Base-by-base conservation (phyloP, 352 stramenopile species). In the Blastocystis sp. region DNA sequence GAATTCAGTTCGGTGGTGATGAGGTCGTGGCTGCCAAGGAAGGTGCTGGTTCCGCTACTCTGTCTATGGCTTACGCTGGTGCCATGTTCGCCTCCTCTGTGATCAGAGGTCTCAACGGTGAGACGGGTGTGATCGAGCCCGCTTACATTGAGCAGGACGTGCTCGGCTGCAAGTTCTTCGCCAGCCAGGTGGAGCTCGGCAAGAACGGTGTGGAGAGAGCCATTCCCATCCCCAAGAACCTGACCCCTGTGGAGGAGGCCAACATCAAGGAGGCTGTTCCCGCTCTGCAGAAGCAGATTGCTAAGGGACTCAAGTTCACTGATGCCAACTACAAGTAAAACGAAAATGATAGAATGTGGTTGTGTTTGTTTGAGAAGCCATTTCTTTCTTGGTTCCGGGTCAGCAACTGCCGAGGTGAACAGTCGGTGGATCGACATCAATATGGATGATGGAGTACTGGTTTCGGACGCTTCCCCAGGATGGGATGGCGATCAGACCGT, bases 11-110 rank as follows among this genome's bases (percentile, higher is more conserved):
- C 90, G 95, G 94, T 76, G 95, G 95, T 71, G 94, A 97, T 88
- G 97, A 99, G 92, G 97, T 99, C 62, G 97, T 99, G 61, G 92
- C 96, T 91, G 95, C 95, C 78, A 98, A 91, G 88, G 78, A 61
- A 35, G 90, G 97, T 88, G 94, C 96, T 50, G 97, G 97, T 62
- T 98, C 95, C 90, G 97, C 97, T 85, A 99, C 97, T 79, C 94
- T 99, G 55, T 98, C 95, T 70, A 99, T 99, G 97, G 97, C 97
- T 2, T 99, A 99, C 92, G 97, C 97, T 41, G 97, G 96, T 41
- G 97, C 96, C 13, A 91, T 97, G 90, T 99, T 99, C 93, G 93
- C 94, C 10, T 92, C 94, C 90, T 93, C 93, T 90, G 94, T 99
- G 2, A 92, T 99, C 26, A 94, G 96, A 90, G 97, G 96, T 77